Evolutionary conservation across 768 basidiomycete species (phyloP).

Genomic region (Tulasnella sp.): DNA sequence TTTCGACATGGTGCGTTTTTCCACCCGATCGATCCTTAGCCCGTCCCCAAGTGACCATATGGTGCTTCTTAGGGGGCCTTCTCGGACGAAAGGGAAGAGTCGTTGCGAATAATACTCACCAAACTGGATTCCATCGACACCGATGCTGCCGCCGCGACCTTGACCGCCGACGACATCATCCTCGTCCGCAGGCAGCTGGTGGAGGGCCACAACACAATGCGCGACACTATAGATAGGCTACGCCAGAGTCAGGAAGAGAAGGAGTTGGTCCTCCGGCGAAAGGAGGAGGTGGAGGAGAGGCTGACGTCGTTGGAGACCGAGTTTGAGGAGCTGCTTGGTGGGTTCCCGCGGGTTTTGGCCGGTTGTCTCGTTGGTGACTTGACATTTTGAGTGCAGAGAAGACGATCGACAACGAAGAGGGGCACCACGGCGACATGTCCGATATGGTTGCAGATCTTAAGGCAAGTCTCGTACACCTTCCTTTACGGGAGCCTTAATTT

Average conservation of each 20-base stretch:
- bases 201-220: constrained; percentile 73
- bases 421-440: constrained; percentile 65
- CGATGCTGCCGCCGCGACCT: constrained; percentile 37
- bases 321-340: constrained; percentile 93
- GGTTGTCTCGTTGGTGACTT: constrained; percentile 17
- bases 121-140: constrained; percentile 77
- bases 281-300: constrained; percentile 79
- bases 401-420: constrained; percentile 80
- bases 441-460: constrained; percentile 86
- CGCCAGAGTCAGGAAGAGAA: constrained; percentile 87
- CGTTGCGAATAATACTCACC: constrained; percentile 67
- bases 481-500: constrained; percentile 9
- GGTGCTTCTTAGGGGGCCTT: constrained; percentile 45
- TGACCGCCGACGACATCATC: constrained; percentile 66
- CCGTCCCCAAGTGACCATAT: not conserved
- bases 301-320: constrained; percentile 75
- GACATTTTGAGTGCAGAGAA: constrained; percentile 48
- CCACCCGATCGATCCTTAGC: not conserved
- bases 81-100: constrained; percentile 83
- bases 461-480: constrained; percentile 32
- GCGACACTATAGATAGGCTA: constrained; percentile 82
- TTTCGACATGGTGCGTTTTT: constrained; percentile 70
- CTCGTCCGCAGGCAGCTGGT: constrained; percentile 76
- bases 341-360: constrained; percentile 23
- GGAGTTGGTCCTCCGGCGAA: constrained; percentile 65